Base-by-base conservation (phyloP, 2,329 filamentous ascomycete genomes). In the Colletotrichum siamense region DNA sequence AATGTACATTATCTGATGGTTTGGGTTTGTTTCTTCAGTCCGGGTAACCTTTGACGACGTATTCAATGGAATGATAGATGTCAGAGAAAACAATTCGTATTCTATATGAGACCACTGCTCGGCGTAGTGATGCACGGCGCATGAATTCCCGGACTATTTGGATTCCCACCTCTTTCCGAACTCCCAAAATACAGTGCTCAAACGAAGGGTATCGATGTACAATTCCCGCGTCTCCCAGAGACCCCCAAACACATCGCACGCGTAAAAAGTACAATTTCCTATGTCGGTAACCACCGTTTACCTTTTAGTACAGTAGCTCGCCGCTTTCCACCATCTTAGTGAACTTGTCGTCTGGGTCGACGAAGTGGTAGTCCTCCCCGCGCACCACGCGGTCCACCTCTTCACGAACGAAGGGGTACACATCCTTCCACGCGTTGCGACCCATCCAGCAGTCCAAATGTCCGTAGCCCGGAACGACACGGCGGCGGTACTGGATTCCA, bases 381-480 rank as follows among this genome's bases (percentile, higher is more conserved):
- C 87, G 81, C 6, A 86, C 84, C 1, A 92, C 89, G 12, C 89
- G 86, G 78, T 92, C 90, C 2, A 92, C 85, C 82, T 91, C 89
- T 79, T 89, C 87, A 34, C 88, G 81, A 10, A 93, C 85, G 67
- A 90, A 86, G 0, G 91, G 91, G 79, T 89, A 93, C 32, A 93
- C 89, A 79, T 93, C 91, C 80, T 85, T 88, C 86, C 89, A 91
- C 5, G 90, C 89, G 71, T 90, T 88, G 59, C 88, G 86, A 6
- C 91, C 91, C 89, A 92, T 92, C 90, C 90, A 92, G 79, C 89
- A 89, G 84, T 93, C 91, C 52, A 92, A 82, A 80, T 93, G 91
- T 4, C 91, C 91, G 80, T 92, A 92, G 16, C 89, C 89, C 2
- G 88, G 87, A 7, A 93, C 86, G 6, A 92, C 88, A 36, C 85